Evolutionary conservation across 2,329 filamentous ascomycete species (phyloP).

Genomic region (Ophiosphaerella narmari): DNA sequence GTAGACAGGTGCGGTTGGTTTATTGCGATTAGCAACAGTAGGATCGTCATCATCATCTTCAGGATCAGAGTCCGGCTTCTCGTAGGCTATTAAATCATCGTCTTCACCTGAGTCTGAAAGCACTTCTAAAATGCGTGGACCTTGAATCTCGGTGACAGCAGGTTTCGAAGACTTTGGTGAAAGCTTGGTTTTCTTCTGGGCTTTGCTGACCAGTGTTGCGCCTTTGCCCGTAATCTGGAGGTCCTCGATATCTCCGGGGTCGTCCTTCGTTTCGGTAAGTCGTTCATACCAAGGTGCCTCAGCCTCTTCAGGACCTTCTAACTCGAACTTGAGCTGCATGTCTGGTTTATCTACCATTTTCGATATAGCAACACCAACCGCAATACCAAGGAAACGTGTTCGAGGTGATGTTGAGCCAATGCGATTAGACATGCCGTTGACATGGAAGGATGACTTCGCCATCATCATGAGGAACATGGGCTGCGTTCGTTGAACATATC

Average conservation of each 20-base stretch:
- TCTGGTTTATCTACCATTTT: conserved; percentile 68
- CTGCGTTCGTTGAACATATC: conserved; percentile 71
- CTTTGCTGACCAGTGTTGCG: not conserved
- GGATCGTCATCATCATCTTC: conserved; percentile 95
- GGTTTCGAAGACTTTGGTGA: conserved; percentile 13
- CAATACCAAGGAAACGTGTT: conserved; percentile 84
- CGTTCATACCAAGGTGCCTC: conserved; percentile 78
- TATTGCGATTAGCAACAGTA: conserved; percentile 81
- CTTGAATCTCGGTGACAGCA: conserved; percentile 29
- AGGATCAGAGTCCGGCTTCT: conserved; percentile 83
- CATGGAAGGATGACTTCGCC: conserved; percentile 72
- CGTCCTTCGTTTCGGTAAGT: conserved; percentile 67
- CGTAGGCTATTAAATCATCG: conserved; percentile 72
- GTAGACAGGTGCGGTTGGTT: conserved; percentile 84
- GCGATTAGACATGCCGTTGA: conserved; percentile 82
- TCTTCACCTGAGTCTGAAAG: conserved; percentile 55
- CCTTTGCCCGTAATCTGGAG: conserved; percentile 11
- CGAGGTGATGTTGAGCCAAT: conserved; percentile 75
- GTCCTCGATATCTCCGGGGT: conserved; percentile 54
- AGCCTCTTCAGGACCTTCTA: conserved; percentile 74
- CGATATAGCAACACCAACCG: conserved; percentile 76
- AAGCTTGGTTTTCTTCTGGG: conserved; percentile 11
- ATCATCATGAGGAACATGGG: conserved; percentile 70
- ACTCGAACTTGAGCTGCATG: conserved; percentile 78
- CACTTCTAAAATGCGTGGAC: conserved; percentile 57